Evolutionary conservation across 1,284 basidiomycete species (phyloP), one percentile per base, ranked within the genome.

Genomic region (Puccinia triticina): DNA sequence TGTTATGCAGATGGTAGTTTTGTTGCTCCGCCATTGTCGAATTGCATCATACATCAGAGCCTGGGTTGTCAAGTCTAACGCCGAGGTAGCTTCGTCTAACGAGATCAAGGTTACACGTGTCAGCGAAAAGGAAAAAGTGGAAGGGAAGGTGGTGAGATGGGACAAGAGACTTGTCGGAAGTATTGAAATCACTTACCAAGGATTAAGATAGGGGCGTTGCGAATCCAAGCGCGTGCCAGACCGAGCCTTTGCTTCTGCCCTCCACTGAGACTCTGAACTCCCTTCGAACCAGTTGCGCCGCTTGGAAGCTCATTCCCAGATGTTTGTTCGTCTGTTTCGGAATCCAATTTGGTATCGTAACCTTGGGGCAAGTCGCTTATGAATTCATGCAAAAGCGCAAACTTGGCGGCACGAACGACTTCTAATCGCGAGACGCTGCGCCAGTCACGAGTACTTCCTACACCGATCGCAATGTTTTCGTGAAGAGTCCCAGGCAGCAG

Each of bases 1-100:
- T 0, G 96, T 98, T 88, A 98, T 97, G 83, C 98, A 92, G 85
- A 99, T 92, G 0, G 96, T 99, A 0, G 96, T 97, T 86, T 91
- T 92, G 87, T 93, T 92, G 34, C 87, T 87, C 29, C 95, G 90
- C 93, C 94, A 96, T 26, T 88, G 88, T 86, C 93, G 93, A 88
- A 98, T 90, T 0, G 94, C 94, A 84, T 94, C 92, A 84, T 94
- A 94, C 12, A 98, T 94, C 59, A 95, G 90, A 53, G 94, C 89
- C 32, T 95, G 92, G 2, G 94, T 93, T 0, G 93, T 93, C 29
- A 92, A 91, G 88, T 99, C 97, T 82, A 99, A 90, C 7, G 96
- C 96, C 1, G 95, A 97, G 8, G 96, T 98, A 0, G 94, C 93
- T 89, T 99, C 97, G 86, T 99, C 97, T 96, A 86, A 1, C 26